phyloP scores from a whole-genome alignment of 2,329 filamentous ascomycete genomes.

The Sporothrix variecibatus region DNA sequence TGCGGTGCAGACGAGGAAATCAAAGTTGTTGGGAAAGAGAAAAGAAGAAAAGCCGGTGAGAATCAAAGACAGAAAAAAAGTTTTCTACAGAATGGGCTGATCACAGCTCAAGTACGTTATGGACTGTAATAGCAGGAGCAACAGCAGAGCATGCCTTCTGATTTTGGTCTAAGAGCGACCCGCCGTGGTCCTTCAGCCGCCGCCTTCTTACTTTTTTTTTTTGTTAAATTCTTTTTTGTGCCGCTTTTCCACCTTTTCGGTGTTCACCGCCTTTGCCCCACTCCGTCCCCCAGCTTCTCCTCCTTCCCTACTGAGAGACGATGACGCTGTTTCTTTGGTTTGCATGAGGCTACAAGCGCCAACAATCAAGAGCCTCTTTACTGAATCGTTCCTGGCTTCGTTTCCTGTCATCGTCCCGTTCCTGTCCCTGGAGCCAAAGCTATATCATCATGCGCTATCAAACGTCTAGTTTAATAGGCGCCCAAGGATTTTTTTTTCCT shows the following conservation, averaged over 20 bases:
- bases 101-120: constrained; percentile 15
- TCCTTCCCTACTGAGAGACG: background rate
- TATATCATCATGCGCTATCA: background rate
- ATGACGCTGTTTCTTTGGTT: background rate
- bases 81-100: constrained; percentile 27
- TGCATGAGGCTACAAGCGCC: constrained; percentile 28
- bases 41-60: background rate
- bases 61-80: constrained; percentile 16
- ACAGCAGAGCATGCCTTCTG: background rate
- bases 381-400: background rate
- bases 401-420: background rate
- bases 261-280: constrained; percentile 26
- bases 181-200: background rate
- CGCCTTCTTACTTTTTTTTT: background rate
- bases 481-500: background rate
- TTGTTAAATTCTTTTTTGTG: background rate
- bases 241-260: background rate
- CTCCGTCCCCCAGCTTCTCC: background rate
- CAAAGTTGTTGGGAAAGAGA: background rate
- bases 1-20: background rate
- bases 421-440: background rate
- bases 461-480: background rate
- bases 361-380: background rate
- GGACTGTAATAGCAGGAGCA: background rate
- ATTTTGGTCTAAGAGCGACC: background rate